Evolutionary conservation across 2,329 filamentous ascomycete genomes (phyloP), one percentile per base, ranked within the genome.

Genomic region (Stemphylium vesicarium): DNA sequence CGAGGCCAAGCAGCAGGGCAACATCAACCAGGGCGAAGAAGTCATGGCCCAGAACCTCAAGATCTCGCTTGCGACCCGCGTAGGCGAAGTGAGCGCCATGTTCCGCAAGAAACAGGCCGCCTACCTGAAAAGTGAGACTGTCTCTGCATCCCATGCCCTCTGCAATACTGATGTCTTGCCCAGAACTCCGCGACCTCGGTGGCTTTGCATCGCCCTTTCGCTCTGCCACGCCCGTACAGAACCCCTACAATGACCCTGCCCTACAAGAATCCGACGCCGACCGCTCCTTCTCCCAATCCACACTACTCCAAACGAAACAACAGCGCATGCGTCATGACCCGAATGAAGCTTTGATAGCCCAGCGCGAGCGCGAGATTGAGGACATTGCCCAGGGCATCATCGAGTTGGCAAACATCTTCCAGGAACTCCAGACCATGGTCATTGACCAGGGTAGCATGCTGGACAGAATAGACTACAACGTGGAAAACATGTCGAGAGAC

Each of bases 301-400:
- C 94, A 0, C 83, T 98, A 1, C 89, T 93, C 71, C 90, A 92
- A 66, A 91, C 91, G 1, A 83, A 84, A 31, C 85, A 90, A 76
- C 81, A 75, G 46, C 74, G 77, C 68, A 84, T 84, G 63, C 83
- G 85, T 52, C 79, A 90, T 26, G 85, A 88, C 54, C 89, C 88
- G 54, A 79, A 80, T 38, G 94, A 98, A 72, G 82, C 88, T 2
- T 86, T 86, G 33, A 98, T 99, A 65, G 85, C 88, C 57, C 95
- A 98, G 75, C 90, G 95, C 60, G 95, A 99, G 77, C 88, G 90
- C 36, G 95, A 98, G 76, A 99, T 99, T 68, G 96, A 96, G 71
- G 93, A 97, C 66, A 99, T 99, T 60, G 95, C 95, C 2, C 93
- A 97, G 73, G 94, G 95, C 53, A 98, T 99, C 76, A 98, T 99